Base-by-base conservation (phyloP, 2,329 filamentous ascomycete genomes). In the Lachnellula occidentalis region DNA sequence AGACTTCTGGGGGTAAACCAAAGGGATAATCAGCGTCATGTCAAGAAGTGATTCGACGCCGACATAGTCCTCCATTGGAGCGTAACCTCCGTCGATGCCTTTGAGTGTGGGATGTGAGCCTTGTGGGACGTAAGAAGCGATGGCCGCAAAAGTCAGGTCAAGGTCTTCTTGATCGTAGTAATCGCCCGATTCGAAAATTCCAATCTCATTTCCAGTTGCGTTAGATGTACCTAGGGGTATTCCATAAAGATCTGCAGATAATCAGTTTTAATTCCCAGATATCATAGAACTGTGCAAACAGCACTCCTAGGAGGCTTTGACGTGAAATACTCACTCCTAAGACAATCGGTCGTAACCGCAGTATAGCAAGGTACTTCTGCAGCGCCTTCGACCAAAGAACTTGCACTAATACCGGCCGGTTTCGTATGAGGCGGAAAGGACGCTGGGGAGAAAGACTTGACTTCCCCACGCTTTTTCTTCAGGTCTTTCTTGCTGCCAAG, bases 101-200 rank as follows among this genome's bases (percentile, higher is more conserved):
- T 71, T 62, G 17, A 71, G 64, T 8, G 47, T 66, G 8, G 73
- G 73, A 22, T 70, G 66, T n/a, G 73, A 74, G 24, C 71, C 70
- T 2, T 60, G 36, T 1, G 72, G 73, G 15, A 75, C 41, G 41
- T 43, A 43, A 12, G 43, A 45, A 7, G 63, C 49, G 42, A 73
- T 42, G 5, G 51, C 63, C 8, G 57, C 31, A 57, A 74, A 73
- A 59, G 72, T 75, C 4, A 69, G 51, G 52, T 75, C 55, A 19
- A 77, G 62, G 56, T 76, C 73, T 39, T 70, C 67, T 54, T 75
- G 72, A 3, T 68, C 65, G 48, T 76, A 78, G 22, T 69, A 69
- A 56, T 76, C 74, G 6, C 69, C 68, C n/a, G 70, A 66, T 56
- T 76, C 72, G 31, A 74, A 73, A 27, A 78, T 74, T n/a, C 74